Evolutionary conservation across 176 grass and related monocot species (phyloP).

Genomic region (Triticum turgidum): DNA sequence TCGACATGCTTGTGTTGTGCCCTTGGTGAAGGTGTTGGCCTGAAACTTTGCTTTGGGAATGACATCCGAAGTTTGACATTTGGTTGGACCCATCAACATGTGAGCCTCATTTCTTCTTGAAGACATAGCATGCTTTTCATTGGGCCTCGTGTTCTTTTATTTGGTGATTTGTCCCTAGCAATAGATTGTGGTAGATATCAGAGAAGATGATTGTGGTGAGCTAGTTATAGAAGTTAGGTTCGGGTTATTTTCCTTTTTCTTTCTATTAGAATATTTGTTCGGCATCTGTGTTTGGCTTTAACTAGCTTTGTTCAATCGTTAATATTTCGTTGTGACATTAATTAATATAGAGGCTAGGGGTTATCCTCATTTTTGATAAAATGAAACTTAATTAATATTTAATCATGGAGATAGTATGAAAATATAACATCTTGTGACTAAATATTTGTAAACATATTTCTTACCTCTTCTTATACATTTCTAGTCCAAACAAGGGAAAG

Average conservation of each 20-base stretch:
- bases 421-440: neutral
- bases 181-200: neutral
- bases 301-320: neutral
- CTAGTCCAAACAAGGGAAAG: conserved; percentile 67
- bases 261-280: neutral
- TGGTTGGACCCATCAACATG: neutral
- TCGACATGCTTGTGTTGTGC: no score
- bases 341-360: neutral
- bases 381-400: neutral
- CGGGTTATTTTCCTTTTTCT: neutral
- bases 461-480: conserved; percentile 47
- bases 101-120: neutral
- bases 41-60: neutral
- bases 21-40: no score
- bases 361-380: neutral
- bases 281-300: neutral
- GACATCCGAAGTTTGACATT: neutral
- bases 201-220: neutral
- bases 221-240: neutral
- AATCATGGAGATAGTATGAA: neutral
- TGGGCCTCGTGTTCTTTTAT: no score
- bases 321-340: neutral
- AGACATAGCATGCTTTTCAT: neutral
- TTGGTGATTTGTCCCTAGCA: neutral
- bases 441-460: neutral